Conservation (phyloP, 768 basidiomycete genomes). For the Trametes coccinea region DNA sequence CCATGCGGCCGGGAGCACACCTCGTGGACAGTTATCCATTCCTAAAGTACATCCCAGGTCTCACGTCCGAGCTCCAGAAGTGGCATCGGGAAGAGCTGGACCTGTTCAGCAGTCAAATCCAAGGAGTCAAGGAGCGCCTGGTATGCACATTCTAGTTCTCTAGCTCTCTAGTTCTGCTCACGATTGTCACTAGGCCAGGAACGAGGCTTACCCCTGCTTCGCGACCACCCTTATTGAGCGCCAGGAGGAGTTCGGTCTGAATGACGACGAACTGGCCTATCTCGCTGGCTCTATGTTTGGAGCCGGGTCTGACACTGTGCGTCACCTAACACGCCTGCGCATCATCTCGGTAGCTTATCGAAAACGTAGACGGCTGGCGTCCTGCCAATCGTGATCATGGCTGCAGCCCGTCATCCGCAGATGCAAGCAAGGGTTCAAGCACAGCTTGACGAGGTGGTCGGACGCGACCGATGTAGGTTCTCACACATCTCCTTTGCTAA, state of each 20-base stretch:
- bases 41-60: constrained; percentile 52
- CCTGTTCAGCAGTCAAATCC: constrained; percentile 35
- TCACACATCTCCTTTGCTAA: no score
- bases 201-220: constrained; percentile 34
- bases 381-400: constrained; percentile 35
- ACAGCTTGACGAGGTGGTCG: constrained; percentile 40
- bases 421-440: constrained; percentile 37
- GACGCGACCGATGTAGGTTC: constrained; percentile 34
- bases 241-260: constrained; percentile 34
- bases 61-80: constrained; percentile 53
- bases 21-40: constrained; percentile 40
- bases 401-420: constrained; percentile 38
- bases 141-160: neutral
- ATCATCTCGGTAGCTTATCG: neutral
- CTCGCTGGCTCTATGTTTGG: constrained; percentile 45
- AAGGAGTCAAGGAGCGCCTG: constrained; percentile 16
- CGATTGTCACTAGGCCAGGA: constrained; percentile 23
- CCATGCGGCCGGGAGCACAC: constrained; percentile 39
- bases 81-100: constrained; percentile 49
- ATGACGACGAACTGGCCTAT: constrained; percentile 39
- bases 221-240: constrained; percentile 40
- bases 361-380: constrained; percentile 32
- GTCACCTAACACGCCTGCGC: constrained; percentile 6
- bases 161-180: neutral
- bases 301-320: constrained; percentile 43